Evolutionary conservation across 306 rosid genomes (phyloP).

Genomic region (Mimosa bimucronata): DNA sequence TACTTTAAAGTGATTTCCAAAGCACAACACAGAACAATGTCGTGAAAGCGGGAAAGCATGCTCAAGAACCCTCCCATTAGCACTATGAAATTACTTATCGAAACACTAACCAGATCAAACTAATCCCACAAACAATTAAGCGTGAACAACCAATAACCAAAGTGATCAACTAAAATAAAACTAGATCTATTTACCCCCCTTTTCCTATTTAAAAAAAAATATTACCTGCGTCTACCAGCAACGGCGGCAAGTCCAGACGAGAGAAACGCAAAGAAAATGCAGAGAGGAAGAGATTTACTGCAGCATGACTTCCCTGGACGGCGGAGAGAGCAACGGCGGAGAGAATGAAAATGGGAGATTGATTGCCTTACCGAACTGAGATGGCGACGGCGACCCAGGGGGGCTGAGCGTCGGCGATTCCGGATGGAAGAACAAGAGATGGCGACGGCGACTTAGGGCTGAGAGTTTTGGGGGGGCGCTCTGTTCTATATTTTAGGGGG

Average conservation of each 20-base stretch:
- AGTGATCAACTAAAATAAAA: not conserved
- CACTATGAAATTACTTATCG: slow-evolving; percentile 5
- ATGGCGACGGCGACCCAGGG: too few relatives aligned
- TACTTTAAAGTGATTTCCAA: not conserved
- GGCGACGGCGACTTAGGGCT: too few relatives aligned
- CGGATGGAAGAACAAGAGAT: too few relatives aligned
- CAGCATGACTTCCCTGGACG: too few relatives aligned
- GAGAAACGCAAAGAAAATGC: not conserved
- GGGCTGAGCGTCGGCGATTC: too few relatives aligned
- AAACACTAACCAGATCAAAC: slow-evolving; percentile 36
- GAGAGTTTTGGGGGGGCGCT: too few relatives aligned
- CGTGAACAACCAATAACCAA: not conserved
- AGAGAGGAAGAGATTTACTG: slow-evolving; percentile 43
- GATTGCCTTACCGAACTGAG: too few relatives aligned
- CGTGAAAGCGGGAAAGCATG: not conserved
- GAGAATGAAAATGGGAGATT: too few relatives aligned
- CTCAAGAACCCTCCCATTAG: slow-evolving; percentile 1
- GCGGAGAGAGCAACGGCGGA: too few relatives aligned
- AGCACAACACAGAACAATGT: slow-evolving; percentile 21
- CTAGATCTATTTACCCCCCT: slow-evolving; percentile 27
- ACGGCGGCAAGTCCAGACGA: slow-evolving; percentile 61
- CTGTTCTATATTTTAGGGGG: too few relatives aligned
- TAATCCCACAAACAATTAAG: slow-evolving; percentile 5
- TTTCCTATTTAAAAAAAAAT: not conserved
- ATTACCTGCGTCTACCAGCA: slow-evolving; percentile 67